Base-by-base conservation (phyloP, 2,329 filamentous ascomycete genomes). In the Hymenoscyphus linearis region DNA sequence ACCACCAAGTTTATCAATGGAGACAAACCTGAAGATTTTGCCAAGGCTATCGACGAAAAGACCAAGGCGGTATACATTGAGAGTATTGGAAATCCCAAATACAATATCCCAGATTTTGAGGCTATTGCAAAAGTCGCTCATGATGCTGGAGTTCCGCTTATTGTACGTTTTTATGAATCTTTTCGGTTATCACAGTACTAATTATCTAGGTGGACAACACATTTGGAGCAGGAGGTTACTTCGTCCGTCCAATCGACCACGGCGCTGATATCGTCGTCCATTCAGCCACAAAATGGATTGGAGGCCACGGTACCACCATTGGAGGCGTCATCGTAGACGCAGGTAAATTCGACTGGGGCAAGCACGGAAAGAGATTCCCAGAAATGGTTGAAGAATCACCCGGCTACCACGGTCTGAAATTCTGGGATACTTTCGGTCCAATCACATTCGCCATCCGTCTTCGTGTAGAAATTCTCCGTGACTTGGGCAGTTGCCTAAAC, bases 271-370 rank as follows among this genome's bases (percentile, higher is more conserved):
- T 97, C 63, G 88, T 97, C 58, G 90, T 96, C 26, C 92, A 97
- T 81, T 95, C 90, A 44, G 92, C 92, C 12, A 96, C 93, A 62
- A 97, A 97, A 77, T 97, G 93, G 93, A 97, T 98, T 65, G 93
- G 93, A 61, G 93, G 93, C 50, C 93, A 98, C 76, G 93, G 93
- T 64, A 96, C 93, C 47, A 96, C 93, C 27, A 90, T 97, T 67
- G 93, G 83, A 61, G 93, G 93, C 64, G 83, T 96, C 52, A 83
- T 97, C 36, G 80, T 97, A 66, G 93, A 97, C 78, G 85, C 87
- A 67, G 93, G 93, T 70, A 95, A 91, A 74, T 98, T 97, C 74
- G 89, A 96, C 80, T 98, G 93, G 93, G 91, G 89, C 69, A 88
- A 88, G 76, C 78, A 96, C 74, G 88, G 80, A 54, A 84, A 84